Base-by-base conservation (phyloP, 768 basidiomycete species). In the Coprinopsis cinerea region DNA sequence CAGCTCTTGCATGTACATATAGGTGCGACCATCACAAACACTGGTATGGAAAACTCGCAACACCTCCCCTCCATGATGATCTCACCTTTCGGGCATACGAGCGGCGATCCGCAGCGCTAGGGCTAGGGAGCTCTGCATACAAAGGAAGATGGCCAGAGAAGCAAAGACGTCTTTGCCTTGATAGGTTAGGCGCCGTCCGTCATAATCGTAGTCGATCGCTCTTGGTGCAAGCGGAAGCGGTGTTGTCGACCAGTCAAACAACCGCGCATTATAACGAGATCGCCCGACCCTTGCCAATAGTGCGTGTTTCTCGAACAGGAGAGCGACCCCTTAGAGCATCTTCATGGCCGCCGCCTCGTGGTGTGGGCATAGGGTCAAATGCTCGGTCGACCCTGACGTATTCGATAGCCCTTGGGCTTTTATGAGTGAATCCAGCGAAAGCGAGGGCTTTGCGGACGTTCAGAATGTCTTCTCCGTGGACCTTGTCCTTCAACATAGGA, bases 401-500 rank as follows among this genome's bases (percentile, higher is more conserved):
- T 64, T 71, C 85, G 66, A 91, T 79, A 49, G 76, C 75, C 53
- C 88, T 83, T 53, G 89, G 89, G 59, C 85, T 88, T 75, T 86
- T 91, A 72, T 92, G 89, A 26, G 90, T 91, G 69, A 92, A 92
- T 44, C 89, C 90, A 51, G 86, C 88, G 67, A 93, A 95, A 18
- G 92, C 92, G 40, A 91, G 73, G 39, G 85, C 83, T 70, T 98
- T 97, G 59, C 94, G 84, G 54, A 94, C 83, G 59, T 90, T 82
- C 63, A 98, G 75, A 55, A 96, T 85, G 62, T 89, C 79, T 53
- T 81, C 79, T 39, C 95, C 94, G 62, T 96, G 85, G 47, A 84
- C 72, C 65, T 85, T 85, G 70, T 97, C 81, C 47, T 83, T 79
- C 49, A 97, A 79, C 58, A 99, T 68, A 13, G 91, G 93, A 67